These are phyloP conservation scores for Ogataea ganodermae DNA, from an alignment of 805 yeast genomes.

Conservation along the genomic window DNA sequence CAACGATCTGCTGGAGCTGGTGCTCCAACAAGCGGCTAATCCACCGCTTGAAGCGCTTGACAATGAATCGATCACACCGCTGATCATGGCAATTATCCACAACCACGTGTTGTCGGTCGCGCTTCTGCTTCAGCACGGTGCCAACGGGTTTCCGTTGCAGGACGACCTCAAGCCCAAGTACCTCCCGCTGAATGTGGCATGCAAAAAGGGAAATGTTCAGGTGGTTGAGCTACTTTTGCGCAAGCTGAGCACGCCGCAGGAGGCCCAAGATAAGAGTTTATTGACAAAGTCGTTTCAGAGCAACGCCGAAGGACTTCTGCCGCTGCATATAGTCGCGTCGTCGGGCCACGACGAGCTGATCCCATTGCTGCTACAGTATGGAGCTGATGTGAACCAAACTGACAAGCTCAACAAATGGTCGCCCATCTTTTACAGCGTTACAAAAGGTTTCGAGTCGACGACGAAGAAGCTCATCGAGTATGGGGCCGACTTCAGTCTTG, in stretches of 20 bases:
- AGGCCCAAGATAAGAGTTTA: slow-evolving; percentile 29
- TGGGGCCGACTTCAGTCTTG: slow-evolving; percentile 68
- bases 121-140: slow-evolving; percentile 50
- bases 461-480: slow-evolving; percentile 68
- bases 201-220: slow-evolving; percentile 75
- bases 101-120: slow-evolving; percentile 58
- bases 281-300: slow-evolving; percentile 50
- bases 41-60: slow-evolving; percentile 52
- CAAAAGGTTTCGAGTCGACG: slow-evolving; percentile 75
- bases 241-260: slow-evolving; percentile 30
- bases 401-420: slow-evolving; percentile 94
- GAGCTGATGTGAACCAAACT: slow-evolving; percentile 72
- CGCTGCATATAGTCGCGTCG: slow-evolving; percentile 85
- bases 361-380: slow-evolving; percentile 65
- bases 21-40: slow-evolving; percentile 37
- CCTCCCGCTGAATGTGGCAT: slow-evolving; percentile 81
- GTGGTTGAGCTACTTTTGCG: slow-evolving; percentile 66
- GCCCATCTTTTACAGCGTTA: slow-evolving; percentile 86
- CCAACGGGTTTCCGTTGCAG: slow-evolving; percentile 49
- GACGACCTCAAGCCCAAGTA: slow-evolving; percentile 61
- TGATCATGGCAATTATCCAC: slow-evolving; percentile 74
- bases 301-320: slow-evolving; percentile 86
- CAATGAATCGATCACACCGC: slow-evolving; percentile 78
- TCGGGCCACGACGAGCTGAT: slow-evolving; percentile 76
- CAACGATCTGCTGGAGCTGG: slow-evolving; percentile 40